Base-by-base conservation (phyloP, 768 basidiomycete species). In the Lactarius psammicola region DNA sequence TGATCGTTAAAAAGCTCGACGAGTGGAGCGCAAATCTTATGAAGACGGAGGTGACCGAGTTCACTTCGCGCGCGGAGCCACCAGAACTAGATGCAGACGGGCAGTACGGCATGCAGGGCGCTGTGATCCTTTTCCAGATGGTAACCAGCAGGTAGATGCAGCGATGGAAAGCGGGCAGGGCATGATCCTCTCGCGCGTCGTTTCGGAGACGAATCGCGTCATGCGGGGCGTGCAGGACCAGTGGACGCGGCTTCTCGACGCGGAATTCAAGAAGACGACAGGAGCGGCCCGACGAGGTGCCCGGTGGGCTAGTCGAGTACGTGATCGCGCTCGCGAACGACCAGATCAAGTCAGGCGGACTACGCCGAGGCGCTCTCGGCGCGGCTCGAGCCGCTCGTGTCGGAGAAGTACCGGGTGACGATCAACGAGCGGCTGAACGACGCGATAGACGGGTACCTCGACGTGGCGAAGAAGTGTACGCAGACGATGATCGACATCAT, bases 71-170 rank as follows among this genome's bases (percentile, higher is more conserved):
- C 23, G 84, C 87, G 38, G 86, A 90, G 70, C 92, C 93, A 30
- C 96, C 95, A 3, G 96, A 98, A 76, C 77, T 90, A 55, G 92
- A 95, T 72, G 85, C 85, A 62, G 94, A 98, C 65, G 94, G 93
- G 17, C 80, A 90, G 68, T 98, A 98, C 74, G 92, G 92, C 23
- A 90, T 88, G 66, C 92, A 97, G 74, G 77, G 95, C 51, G 89
- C 95, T 20, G 86, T 96, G 59, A 97, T 98, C 72, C 81, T 99
- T 67, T 98, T 98, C 83, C 92, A 97, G 77, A 95, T 98, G 90
- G 89, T 98, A 98, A 95, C 76, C 94, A 96, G 76, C 96, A 98
- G 76, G 84, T 94, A 64, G 96, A 98, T 73, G 83, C 94, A 18
- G 95, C 95, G 10, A 89, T 90, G 68, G 97, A 98, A 75, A 98